phyloP scores from a whole-genome alignment of 2,329 filamentous ascomycete species.

The Trichoderma brevicompactum region DNA sequence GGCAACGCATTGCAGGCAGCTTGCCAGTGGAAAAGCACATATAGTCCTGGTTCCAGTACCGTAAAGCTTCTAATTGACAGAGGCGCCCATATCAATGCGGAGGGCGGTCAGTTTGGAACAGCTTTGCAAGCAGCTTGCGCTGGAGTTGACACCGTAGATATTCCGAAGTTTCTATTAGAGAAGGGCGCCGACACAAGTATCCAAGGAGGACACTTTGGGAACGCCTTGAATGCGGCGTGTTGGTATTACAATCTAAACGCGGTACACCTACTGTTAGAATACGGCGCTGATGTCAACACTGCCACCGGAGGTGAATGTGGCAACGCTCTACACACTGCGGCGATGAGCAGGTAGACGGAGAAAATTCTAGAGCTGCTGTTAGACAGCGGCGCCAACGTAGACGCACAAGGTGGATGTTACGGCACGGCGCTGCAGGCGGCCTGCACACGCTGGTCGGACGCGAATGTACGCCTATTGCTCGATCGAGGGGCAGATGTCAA shows the following conservation, averaged over 20 bases:
- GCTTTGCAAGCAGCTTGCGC: not conserved
- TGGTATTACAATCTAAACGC: not conserved
- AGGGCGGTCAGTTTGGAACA: not conserved
- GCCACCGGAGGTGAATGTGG: too few relatives aligned
- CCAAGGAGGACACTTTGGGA: too few relatives aligned
- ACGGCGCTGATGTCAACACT: not conserved
- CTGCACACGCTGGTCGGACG: not conserved
- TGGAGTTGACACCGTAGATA: not conserved
- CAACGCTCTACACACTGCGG: too few relatives aligned
- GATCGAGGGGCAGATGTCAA: constrained; percentile 12
- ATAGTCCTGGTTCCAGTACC: too few relatives aligned
- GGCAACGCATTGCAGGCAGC: not conserved
- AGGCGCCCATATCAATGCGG: not conserved
- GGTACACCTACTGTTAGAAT: not conserved
- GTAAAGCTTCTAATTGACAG: not conserved
- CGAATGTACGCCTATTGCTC: not conserved
- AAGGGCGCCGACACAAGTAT: not conserved
- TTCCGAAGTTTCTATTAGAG: not conserved
- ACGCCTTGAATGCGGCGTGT: not conserved
- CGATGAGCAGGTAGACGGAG: too few relatives aligned
- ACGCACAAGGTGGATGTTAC: not conserved
- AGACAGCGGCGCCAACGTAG: not conserved
- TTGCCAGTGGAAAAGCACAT: not conserved
- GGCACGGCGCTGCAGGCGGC: not conserved
- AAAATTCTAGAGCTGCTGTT: too few relatives aligned